Conservation (phyloP, 2,329 filamentous ascomycete genomes). For the Fusarium haematococcum region DNA sequence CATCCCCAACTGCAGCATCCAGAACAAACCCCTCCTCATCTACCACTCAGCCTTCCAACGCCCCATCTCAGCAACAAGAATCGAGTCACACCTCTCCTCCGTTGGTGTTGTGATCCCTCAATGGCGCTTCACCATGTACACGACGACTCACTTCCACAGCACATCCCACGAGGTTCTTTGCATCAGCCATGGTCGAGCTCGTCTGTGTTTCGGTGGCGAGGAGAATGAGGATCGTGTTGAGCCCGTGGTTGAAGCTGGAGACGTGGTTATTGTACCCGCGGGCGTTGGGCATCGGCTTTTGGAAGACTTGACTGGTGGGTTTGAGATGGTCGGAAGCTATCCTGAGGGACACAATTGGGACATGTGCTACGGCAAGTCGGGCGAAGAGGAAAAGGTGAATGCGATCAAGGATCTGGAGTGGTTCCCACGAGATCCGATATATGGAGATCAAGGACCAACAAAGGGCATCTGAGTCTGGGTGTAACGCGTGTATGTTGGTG, state of each 20-base stretch:
- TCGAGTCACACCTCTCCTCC: slow-evolving; percentile 66
- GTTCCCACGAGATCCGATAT: slow-evolving; percentile 34
- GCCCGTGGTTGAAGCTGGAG: slow-evolving; percentile 65
- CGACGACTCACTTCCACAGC: slow-evolving; percentile 74
- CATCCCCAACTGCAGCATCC: slow-evolving; percentile 74
- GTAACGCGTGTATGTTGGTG: background rate
- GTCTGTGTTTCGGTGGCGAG: slow-evolving; percentile 75
- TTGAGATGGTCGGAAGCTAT: slow-evolving; percentile 77
- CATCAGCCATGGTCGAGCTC: slow-evolving; percentile 68
- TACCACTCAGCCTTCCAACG: slow-evolving; percentile 69
- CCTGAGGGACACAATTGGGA: slow-evolving; percentile 71
- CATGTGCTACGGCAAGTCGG: slow-evolving; percentile 75
- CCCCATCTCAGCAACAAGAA: slow-evolving; percentile 57
- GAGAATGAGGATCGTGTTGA: slow-evolving; percentile 69
- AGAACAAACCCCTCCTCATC: slow-evolving; percentile 72
- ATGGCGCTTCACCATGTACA: slow-evolving; percentile 78
- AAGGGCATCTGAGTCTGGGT: background rate
- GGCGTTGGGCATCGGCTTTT: slow-evolving; percentile 74
- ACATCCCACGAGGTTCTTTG: slow-evolving; percentile 75
- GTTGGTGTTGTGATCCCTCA: slow-evolving; percentile 69
- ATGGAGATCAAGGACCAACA: slow-evolving; percentile 26
- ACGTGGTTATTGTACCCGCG: slow-evolving; percentile 74
- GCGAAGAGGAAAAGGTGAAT: slow-evolving; percentile 47
- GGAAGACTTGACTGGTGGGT: slow-evolving; percentile 64
- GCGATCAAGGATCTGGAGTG: slow-evolving; percentile 18